These are phyloP conservation scores for Venturia effusa DNA, from an alignment of 2,329 filamentous ascomycete genomes.

Conservation along the genomic window DNA sequence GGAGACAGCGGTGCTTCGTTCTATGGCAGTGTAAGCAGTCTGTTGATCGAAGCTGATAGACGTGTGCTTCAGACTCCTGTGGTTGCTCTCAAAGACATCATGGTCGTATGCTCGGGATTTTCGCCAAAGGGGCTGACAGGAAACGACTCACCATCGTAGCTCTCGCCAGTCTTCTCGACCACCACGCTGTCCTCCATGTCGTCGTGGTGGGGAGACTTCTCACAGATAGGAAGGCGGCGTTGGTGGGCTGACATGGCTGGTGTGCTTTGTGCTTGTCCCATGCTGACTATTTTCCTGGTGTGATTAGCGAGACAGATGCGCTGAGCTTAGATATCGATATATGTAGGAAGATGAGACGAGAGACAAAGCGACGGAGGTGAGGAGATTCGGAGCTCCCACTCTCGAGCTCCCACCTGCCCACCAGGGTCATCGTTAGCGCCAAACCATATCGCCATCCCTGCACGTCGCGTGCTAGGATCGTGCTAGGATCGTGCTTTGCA, in stretches of 20 bases:
- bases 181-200: conserved; percentile 7
- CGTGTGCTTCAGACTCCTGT: too few relatives aligned
- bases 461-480: too few relatives aligned
- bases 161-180: conserved; percentile 9
- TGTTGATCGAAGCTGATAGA: not conserved
- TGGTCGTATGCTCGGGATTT: not conserved
- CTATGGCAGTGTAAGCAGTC: not conserved
- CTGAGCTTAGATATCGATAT: not conserved
- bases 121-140: not conserved
- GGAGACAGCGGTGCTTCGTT: conserved; percentile 3
- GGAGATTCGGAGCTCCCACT: not conserved
- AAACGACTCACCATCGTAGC: conserved; percentile 1
- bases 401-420: not conserved
- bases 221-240: not conserved
- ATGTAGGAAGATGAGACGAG: not conserved
- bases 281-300: not conserved
- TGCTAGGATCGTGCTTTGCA: not conserved
- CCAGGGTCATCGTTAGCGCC: not conserved
- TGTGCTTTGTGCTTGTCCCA: conserved; percentile 8
- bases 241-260: not conserved
- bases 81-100: too few relatives aligned
- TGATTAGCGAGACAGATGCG: not conserved
- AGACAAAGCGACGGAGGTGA: not conserved
- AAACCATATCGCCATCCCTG: not conserved
- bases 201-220: not conserved